These are phyloP conservation scores for Nitzschia putrida DNA, from an alignment of 108 stramenopile species.

Conservation along the genomic window DNA sequence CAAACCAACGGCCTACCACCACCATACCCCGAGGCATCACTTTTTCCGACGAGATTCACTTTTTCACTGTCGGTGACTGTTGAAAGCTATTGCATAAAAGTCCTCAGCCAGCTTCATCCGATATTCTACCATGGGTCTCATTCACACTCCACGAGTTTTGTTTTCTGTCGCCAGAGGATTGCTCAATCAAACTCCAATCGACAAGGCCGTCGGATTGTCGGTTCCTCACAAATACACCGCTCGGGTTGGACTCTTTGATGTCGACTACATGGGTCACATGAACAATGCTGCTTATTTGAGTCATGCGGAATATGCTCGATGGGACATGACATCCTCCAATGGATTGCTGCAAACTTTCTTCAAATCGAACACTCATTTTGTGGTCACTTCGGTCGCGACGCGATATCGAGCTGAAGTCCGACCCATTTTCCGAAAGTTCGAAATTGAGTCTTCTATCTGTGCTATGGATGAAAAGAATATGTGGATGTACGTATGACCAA, in stretches of 20 bases:
- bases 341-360: conserved; percentile 44
- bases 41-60: no score
- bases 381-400: conserved; percentile 47
- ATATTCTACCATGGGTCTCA: conserved; percentile 31
- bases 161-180: conserved; percentile 30
- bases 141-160: conserved; percentile 46
- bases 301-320: conserved; percentile 74
- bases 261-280: conserved; percentile 66
- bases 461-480: conserved; percentile 58
- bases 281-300: conserved; percentile 74
- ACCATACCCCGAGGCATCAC: no score
- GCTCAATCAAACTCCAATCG: not conserved
- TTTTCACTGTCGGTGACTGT: no score
- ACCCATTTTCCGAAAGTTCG: conserved; percentile 55
- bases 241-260: conserved; percentile 60
- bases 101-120: not conserved
- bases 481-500: conserved; percentile 48
- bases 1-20: no score
- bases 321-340: conserved; percentile 63
- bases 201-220: not conserved
- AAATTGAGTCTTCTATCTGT: conserved; percentile 52
- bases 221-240: conserved; percentile 4
- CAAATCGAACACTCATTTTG: conserved; percentile 39
- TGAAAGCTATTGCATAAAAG: no score
- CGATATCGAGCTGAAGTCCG: conserved; percentile 68